These are phyloP conservation scores for Lentinula novae-zelandiae DNA, from an alignment of 1,284 basidiomycete species.

Conservation along the genomic window DNA sequence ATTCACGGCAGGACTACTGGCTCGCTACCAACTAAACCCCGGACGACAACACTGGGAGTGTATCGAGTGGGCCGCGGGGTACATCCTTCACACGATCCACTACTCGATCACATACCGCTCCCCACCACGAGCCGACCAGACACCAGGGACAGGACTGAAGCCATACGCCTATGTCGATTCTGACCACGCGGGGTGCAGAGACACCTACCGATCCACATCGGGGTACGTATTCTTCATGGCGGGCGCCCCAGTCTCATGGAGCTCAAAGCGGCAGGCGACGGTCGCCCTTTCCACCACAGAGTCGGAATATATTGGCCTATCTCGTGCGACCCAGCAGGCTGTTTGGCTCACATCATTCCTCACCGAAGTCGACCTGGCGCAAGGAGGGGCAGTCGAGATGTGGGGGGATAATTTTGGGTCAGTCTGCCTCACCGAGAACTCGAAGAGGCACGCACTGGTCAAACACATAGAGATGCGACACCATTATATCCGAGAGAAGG, in stretches of 20 bases:
- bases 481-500: not conserved
- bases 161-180: constrained; percentile 23
- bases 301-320: too few species aligned
- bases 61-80: constrained; percentile 3
- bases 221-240: constrained; percentile 29
- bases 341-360: too few species aligned
- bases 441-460: too few species aligned
- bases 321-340: too few species aligned
- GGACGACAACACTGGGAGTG: not conserved
- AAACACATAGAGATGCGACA: too few species aligned
- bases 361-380: too few species aligned
- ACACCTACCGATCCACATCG: constrained; percentile 20
- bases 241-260: constrained; percentile 28
- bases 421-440: too few species aligned
- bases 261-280: constrained; percentile 24
- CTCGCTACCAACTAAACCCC: constrained; percentile 20
- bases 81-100: not conserved
- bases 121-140: not conserved
- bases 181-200: not conserved
- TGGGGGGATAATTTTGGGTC: too few species aligned
- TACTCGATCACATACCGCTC: constrained; percentile 1
- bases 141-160: constrained; percentile 9
- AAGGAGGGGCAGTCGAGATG: too few species aligned
- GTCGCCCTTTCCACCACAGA: too few species aligned
- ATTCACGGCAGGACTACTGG: constrained; percentile 20